These are phyloP conservation scores for Amauroascus verrucosus DNA, from an alignment of 2,329 filamentous ascomycete species.

Conservation along the genomic window DNA sequence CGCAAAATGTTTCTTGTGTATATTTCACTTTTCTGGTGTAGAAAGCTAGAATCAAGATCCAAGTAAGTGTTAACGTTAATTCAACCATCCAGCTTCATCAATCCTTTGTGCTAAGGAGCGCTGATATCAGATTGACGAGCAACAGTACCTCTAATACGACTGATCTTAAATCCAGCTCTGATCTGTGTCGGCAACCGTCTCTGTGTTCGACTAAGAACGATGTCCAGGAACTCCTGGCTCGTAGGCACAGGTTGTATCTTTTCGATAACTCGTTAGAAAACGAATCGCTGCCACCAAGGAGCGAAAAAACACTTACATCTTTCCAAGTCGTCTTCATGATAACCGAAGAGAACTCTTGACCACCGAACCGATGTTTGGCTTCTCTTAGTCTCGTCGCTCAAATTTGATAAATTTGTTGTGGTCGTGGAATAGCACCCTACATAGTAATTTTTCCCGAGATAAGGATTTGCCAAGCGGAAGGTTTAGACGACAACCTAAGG, in stretches of 20 bases:
- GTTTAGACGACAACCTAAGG: constrained; percentile 8
- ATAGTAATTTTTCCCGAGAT: constrained; percentile 20
- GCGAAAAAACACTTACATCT: constrained; percentile 37
- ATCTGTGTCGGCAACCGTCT: constrained; percentile 91
- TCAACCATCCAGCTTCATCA: not conserved
- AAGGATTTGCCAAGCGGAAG: constrained; percentile 9
- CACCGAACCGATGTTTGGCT: not conserved
- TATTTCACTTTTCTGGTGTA: constrained; percentile 98
- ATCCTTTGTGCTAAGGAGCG: not conserved
- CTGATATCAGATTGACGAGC: not conserved
- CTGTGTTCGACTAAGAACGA: constrained; percentile 89
- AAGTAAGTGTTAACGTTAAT: constrained; percentile 1
- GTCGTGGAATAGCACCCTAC: constrained; percentile 2
- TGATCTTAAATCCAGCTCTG: constrained; percentile 89
- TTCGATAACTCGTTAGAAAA: constrained; percentile 29
- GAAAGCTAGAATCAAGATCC: constrained; percentile 49
- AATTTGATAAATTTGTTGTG: constrained; percentile 15
- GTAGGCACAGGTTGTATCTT: constrained; percentile 77
- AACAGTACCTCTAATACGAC: constrained; percentile 60
- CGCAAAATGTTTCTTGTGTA: constrained; percentile 89
- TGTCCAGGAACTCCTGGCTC: constrained; percentile 92
- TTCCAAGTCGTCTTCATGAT: constrained; percentile 53
- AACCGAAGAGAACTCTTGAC: constrained; percentile 14
- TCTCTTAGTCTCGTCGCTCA: not conserved
- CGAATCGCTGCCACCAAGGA: constrained; percentile 21